These are phyloP conservation scores for Sugiyamaella japonica DNA, from an alignment of 1,139 yeast genomes.

Conservation along the genomic window DNA sequence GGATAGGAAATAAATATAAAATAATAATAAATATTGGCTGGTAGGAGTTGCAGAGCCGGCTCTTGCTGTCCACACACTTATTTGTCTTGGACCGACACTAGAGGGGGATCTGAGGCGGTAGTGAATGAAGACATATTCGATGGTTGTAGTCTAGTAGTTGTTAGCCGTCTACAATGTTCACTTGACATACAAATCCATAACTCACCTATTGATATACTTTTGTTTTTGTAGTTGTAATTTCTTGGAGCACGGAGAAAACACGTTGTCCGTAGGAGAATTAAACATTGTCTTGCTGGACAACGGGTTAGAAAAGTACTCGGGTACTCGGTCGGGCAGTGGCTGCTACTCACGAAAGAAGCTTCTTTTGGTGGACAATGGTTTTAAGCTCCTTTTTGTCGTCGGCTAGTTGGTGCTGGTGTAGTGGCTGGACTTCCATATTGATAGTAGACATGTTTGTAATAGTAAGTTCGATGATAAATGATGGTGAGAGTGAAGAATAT, in stretches of 20 bases:
- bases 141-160: conserved; percentile 3
- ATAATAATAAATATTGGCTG: not conserved
- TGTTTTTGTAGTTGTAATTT: conserved; percentile 29
- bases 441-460: conserved; percentile 4
- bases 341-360: conserved; percentile 29
- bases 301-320: conserved; percentile 6
- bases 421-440: conserved; percentile 22
- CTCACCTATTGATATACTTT: conserved; percentile 20
- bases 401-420: conserved; percentile 25
- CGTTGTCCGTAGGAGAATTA: conserved; percentile 31
- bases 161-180: not conserved
- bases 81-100: not conserved
- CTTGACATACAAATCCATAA: too few species aligned
- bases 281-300: conserved; percentile 27
- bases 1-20: not conserved
- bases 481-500: not conserved
- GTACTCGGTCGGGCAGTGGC: not conserved
- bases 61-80: not conserved
- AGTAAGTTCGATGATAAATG: not conserved
- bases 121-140: conserved; percentile 12
- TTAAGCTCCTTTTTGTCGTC: conserved; percentile 19
- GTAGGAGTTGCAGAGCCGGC: not conserved
- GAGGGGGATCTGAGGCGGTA: not conserved
- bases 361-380: conserved; percentile 28
- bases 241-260: conserved; percentile 33